Evolutionary conservation across 2,329 filamentous ascomycete genomes (phyloP).

Genomic region (Diaporthe ampelina): DNA sequence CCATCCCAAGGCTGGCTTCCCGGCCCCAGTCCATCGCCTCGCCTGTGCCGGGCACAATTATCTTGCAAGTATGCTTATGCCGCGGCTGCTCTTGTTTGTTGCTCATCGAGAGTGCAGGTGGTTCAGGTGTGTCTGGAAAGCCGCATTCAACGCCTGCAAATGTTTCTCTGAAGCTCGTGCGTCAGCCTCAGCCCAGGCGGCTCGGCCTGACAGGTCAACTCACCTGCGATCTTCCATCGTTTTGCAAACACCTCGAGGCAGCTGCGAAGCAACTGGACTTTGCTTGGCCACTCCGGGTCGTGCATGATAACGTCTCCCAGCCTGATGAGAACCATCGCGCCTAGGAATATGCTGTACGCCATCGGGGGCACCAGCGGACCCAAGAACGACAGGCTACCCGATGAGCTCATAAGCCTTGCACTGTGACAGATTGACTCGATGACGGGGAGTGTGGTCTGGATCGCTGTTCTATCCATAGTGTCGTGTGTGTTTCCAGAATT

Average conservation of each 20-base stretch:
- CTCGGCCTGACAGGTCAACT: constrained; percentile 31
- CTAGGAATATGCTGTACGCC: constrained; percentile 47
- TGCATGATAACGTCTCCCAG: constrained; percentile 45
- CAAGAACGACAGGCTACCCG: constrained; percentile 34
- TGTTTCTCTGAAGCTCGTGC: constrained; percentile 29
- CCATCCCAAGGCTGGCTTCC: no score
- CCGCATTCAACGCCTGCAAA: constrained; percentile 39
- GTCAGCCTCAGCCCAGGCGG: not conserved
- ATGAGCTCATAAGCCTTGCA: constrained; percentile 43
- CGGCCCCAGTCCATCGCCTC: not conserved
- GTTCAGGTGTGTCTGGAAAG: constrained; percentile 31
- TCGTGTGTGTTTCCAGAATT: constrained; percentile 29
- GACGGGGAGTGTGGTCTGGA: constrained; percentile 44
- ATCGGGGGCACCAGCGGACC: constrained; percentile 45
- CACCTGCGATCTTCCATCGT: constrained; percentile 49
- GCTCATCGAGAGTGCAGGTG: constrained; percentile 32
- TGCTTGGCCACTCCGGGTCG: constrained; percentile 45
- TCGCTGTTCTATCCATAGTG: constrained; percentile 38
- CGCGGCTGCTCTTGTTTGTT: not conserved
- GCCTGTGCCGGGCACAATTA: not conserved
- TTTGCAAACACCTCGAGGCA: constrained; percentile 43
- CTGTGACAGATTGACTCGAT: constrained; percentile 46
- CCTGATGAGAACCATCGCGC: constrained; percentile 46
- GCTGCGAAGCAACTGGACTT: constrained; percentile 45
- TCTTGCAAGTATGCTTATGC: not conserved